Evolutionary conservation across 2,329 filamentous ascomycete species (phyloP), one percentile per base, ranked within the genome.

Genomic region (Aspergillus spinulosporus): DNA sequence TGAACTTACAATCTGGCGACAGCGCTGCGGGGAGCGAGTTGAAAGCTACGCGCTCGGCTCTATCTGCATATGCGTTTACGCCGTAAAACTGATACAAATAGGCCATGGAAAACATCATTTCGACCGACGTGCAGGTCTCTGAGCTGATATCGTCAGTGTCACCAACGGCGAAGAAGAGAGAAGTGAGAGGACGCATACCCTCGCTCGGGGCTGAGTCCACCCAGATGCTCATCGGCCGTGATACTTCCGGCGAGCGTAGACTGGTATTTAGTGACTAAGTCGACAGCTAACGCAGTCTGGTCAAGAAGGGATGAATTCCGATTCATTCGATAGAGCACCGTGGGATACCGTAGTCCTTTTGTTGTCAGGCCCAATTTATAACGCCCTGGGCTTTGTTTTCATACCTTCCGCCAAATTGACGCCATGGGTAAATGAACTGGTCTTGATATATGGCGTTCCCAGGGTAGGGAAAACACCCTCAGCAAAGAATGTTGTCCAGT

Each of bases 21-120:
- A 83, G 64, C 59, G 78, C 78, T 3, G 74, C 79, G 0, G 82
- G 82, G 2, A 84, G 66, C 1, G 81, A 79, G 59, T 84, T 85
- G 72, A 82, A 84, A 3, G 81, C 79, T 5, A 78, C 74, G 7
- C 75, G 66, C 60, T 85, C 82, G 5, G 75, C 74, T n/a, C 74
- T 69, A 62, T 84, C 82, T 2, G 82, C 82, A 59, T 78, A 81
- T 11, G 69, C 59, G 31, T 73, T 72, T 50, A 76, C 73, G 0
- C 80, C 80, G 3, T 81, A 61, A 3, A 75, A 69, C 47, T 78
- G 77, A 62, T 82, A 82, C n/a, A 81, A 69, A 55, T 81, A 82
- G 29, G 71, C 73, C 21, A 81, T 65, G 0, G 79, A 82, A 66
- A 77, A 82, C 65, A 81, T 80, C 0, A 75, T 75, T 64, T 83